Percentiles rank a stretch among this genome's conserved stretches.
Conservation (phyloP, 495 filamentous ascomycete genomes). For the Podospora fimiseda region DNA sequence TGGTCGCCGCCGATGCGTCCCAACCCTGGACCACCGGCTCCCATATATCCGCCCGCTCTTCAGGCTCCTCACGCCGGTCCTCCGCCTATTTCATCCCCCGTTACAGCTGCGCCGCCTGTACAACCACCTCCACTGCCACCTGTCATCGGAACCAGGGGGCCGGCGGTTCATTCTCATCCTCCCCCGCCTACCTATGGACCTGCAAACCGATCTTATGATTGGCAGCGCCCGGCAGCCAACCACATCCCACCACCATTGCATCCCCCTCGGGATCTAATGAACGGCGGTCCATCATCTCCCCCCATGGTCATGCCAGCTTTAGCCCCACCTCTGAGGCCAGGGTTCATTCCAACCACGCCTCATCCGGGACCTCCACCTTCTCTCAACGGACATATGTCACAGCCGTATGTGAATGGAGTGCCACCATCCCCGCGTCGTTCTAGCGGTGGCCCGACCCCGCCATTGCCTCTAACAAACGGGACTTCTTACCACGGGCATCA, state of each 20-base stretch:
- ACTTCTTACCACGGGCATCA: constrained; percentile 22
- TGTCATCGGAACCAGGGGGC: constrained; percentile 21
- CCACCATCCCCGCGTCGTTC: constrained; percentile 34
- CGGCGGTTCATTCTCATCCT: constrained; percentile 18
- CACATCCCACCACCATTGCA: constrained; percentile 32
- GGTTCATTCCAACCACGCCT: constrained; percentile 26
- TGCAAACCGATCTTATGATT: constrained; percentile 26
- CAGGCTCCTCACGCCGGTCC: constrained; percentile 34
- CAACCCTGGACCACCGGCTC: constrained; percentile 6
- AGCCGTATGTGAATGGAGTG: constrained; percentile 33
- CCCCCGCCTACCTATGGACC: constrained; percentile 22
- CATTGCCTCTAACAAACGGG: constrained; percentile 19
- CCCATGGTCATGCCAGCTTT: constrained; percentile 33
- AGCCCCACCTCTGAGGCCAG: constrained; percentile 37
- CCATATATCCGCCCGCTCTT: constrained; percentile 12
- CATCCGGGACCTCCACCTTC: constrained; percentile 31
- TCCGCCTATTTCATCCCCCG: constrained; percentile 31
- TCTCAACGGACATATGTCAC: constrained; percentile 38
- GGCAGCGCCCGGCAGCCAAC: constrained; percentile 29
- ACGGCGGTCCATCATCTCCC: constrained; percentile 33
- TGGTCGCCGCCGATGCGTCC: constrained; percentile 19
- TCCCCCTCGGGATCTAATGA: constrained; percentile 34
- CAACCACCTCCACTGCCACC: constrained; percentile 23
- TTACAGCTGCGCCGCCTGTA: constrained; percentile 27
- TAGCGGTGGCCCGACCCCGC: constrained; percentile 24